Conservation (phyloP, 169 alveolate genomes). For the Cyclospora cayetanensis region DNA sequence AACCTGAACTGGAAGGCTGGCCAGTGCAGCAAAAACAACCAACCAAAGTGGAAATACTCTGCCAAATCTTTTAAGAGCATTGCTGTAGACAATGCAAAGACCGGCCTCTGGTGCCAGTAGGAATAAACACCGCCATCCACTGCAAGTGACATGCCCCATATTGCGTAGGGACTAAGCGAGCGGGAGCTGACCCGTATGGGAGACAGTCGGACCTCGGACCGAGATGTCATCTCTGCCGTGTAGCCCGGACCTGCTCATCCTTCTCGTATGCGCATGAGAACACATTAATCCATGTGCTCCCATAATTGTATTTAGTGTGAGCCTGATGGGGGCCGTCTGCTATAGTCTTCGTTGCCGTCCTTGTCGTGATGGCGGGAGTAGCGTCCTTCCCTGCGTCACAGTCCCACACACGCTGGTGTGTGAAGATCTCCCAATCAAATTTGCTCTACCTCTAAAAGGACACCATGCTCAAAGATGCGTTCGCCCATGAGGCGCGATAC, state of each 20-base stretch:
- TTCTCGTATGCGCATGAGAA: too few species aligned
- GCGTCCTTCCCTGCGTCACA: constrained; percentile 56
- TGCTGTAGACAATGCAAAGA: too few species aligned
- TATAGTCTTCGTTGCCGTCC: constrained; percentile 37
- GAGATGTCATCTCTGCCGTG: too few species aligned
- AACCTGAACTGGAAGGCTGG: too few species aligned
- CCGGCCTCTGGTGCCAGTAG: too few species aligned
- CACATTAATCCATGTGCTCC: too few species aligned
- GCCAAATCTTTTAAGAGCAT: too few species aligned
- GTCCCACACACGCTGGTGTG: not conserved
- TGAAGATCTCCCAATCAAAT: not conserved
- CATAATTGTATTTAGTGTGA: constrained; percentile 1
- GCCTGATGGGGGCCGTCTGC: not conserved
- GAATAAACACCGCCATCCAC: not conserved
- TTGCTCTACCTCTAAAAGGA: not conserved
- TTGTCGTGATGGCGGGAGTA: constrained; percentile 18
- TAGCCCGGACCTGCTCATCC: too few species aligned
- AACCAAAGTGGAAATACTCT: too few species aligned
- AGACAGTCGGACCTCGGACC: not conserved
- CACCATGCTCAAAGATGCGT: not conserved
- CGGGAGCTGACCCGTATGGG: not conserved
- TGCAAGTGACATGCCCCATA: not conserved
- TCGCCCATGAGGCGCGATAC: constrained; percentile 33
- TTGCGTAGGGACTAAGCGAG: too few species aligned
- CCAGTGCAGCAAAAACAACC: too few species aligned